Evolutionary conservation across 257 asterid species (phyloP), one percentile per base, ranked within the genome.

Genomic region (Datura wrightii): DNA sequence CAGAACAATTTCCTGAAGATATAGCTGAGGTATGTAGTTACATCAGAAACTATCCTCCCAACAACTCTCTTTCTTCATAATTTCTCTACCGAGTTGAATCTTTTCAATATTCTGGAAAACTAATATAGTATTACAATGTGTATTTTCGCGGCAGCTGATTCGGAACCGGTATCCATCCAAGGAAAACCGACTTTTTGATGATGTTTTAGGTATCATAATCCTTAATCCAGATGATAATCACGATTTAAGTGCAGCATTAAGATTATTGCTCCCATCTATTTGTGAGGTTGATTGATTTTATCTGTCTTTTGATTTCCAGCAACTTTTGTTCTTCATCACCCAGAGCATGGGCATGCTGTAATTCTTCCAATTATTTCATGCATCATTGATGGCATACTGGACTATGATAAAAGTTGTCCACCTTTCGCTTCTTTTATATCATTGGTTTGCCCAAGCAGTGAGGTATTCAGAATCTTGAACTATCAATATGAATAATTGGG

Each of bases 341-440:
- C 99, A 36, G 99, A 96, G 91, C 98, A 96, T 91, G 99, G 99
- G 37, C 98, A 94, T 87, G 87, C 97, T 86, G 98, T 96, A 84
- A 92, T 96, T 87, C 99, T 91, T 87, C 99, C 99, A 46, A 93
- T 97, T 87, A 97, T 97, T 85, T 97, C 98, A 53, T 94, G 98
- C 87, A 91, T 97, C 80, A 92, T 97, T 10, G 97, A 97, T 89
- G 89, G 96, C 53, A 87, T 93, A 74, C 86, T 97, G 86, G 97
- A 97, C 87, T 97, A 97, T 82, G 93, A 94, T 86, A 89, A 89
- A 87, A 89, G 84, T 83, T 86, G 91, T 82, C 93, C 98, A 65
- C 99, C 98, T 66, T 95, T 97, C 86, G 90, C 97, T 87, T 97
- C 99, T 85, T 97, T 97, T 91, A 91, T 94, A 87, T 94, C 98